Evolutionary conservation across 495 filamentous ascomycete genomes (phyloP), one percentile per base, ranked within the genome.

Genomic region (Bacidia rubella): DNA sequence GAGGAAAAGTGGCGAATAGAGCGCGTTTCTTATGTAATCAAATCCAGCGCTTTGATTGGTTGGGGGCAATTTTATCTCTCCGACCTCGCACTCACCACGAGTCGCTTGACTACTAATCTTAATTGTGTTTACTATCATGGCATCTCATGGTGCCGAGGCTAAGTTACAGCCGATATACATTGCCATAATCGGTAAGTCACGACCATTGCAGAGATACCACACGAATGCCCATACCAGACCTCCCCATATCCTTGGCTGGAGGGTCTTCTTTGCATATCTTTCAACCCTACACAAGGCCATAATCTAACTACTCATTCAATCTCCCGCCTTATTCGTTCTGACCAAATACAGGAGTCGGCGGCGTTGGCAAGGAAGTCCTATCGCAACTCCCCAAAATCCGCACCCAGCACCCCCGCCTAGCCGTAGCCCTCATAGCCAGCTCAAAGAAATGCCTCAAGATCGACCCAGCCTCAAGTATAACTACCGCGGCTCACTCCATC

Each of bases 351-450:
- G 92, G 92, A 58, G 85, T 82, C 57, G 92, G 92, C 60, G 90
- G 92, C 50, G 92, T 98, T 49, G 92, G 92, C 54, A 85, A 86
- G 65, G 79, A 79, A 62, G 96, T 97, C 76, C 81, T 98, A 57
- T 68, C 71, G 51, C 92, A 98, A 66, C 80, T 96, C 53, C 66
- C 75, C 9, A 75, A 72, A 51, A 71, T 83, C 46, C 71, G 79
- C 59, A 62, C 64, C 53, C 74, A 76, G 62, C 66, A 74, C 17
- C 66, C 75, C 57, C 63, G 72, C 49, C 74, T 94, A 35, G 76
- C 76, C 52, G 79, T 95, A 21, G 75, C 87, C 68, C 78, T 90
- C 63, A 81, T 95, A 54, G 79, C 83, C 44, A 86, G 85, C 43
- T 87, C 82, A 66, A 82, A 80, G 54, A 87, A 86, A 63, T 80